Base-by-base conservation (phyloP, 2,329 filamentous ascomycete genomes). In the Curvularia sp. region DNA sequence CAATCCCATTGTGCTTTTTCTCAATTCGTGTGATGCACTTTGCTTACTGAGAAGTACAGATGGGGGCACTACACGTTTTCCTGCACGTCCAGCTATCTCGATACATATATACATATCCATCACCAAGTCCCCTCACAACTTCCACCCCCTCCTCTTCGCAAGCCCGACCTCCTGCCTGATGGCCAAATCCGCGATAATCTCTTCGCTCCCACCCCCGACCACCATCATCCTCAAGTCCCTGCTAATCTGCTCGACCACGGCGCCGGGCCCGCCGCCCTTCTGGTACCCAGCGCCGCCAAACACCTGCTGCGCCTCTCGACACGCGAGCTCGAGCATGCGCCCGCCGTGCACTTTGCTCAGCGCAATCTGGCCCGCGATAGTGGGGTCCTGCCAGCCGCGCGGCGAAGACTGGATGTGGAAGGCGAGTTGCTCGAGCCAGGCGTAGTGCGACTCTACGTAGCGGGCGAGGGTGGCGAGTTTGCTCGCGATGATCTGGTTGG, bases 351-450 rank as follows among this genome's bases (percentile, higher is more conserved):
- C 80, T 63, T 85, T 85, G 15, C 74, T 77, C 59, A 75, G 71
- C 5, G 77, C 77, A 58, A 79, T 78, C 50, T 74, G 74, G 0
- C 75, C 75, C 7, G 77, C 77, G 25, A 79, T 74, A 18, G 74
- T 71, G 1, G 75, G 71, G 27, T 77, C 74, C 51, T 78, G 71
- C 72, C 75, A 79, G 3, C 66, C 70, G 54, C 79, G 66, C 61
- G 79, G 76, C 3, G 78, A 79, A 8, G 77, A 68, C 57, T 83
- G 78, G 42, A 84, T 77, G 45, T 85, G 83, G 67, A 83, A 85
- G 5, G 83, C 84, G 2, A 88, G 75, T 68, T 88, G 85, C 65
- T 89, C 86, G 57, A 88, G 71, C 77, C 86, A 88, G 0, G 86
- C 84, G 74, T 84, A 86, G 45, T 86, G 83, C 0, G 83, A 82